Evolutionary conservation across 176 grass and related monocot species (phyloP).

Genomic region (Alopecurus myosuroides): DNA sequence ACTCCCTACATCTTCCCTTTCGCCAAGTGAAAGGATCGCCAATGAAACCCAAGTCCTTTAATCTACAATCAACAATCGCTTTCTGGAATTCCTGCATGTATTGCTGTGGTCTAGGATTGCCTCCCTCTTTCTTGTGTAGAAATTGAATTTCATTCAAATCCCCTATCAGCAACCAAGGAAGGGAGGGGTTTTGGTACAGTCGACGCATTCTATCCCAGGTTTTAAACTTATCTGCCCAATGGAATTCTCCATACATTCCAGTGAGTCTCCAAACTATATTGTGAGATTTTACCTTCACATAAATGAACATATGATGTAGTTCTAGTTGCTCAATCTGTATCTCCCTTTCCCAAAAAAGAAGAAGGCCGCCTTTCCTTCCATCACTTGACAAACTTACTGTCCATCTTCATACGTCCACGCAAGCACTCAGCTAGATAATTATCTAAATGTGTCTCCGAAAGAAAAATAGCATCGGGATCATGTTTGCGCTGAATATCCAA

Average conservation of each 20-base stretch:
- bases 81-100: neutral
- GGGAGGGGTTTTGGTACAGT: neutral
- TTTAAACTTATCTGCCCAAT: neutral
- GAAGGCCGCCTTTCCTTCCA: too few relatives aligned
- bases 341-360: too few relatives aligned
- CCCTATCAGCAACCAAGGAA: neutral
- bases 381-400: too few relatives aligned
- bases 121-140: neutral
- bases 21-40: neutral
- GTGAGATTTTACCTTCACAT: too few relatives aligned
- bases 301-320: too few relatives aligned
- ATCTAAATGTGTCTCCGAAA: too few relatives aligned
- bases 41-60: neutral
- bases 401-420: too few relatives aligned
- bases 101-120: neutral
- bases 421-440: too few relatives aligned
- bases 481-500: too few relatives aligned
- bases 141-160: neutral
- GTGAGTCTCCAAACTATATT: neutral
- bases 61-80: neutral
- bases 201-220: neutral
- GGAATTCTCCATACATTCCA: neutral
- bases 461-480: too few relatives aligned
- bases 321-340: too few relatives aligned
- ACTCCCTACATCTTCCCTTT: neutral